Percentiles rank a stretch among this genome's conserved stretches.
These are phyloP conservation scores for Oryza glaberrima DNA, from an alignment of 176 grass and related monocot species.

Conservation along the genomic window DNA sequence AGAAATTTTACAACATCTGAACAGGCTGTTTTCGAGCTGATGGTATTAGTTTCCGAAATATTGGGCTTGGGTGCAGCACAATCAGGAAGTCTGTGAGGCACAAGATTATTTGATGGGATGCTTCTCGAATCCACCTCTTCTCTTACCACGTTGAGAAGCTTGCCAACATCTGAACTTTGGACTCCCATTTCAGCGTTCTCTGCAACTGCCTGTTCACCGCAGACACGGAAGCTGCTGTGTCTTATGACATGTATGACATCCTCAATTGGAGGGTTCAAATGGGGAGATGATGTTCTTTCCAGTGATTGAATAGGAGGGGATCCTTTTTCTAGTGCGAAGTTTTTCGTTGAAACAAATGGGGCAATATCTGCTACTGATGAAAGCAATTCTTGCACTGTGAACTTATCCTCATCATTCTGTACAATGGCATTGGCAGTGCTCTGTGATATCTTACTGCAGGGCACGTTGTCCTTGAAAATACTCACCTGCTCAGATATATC, in stretches of 20 bases:
- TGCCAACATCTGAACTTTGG: slow-evolving; percentile 43
- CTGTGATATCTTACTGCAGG: slow-evolving; percentile 35
- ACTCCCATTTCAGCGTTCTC: slow-evolving; percentile 35
- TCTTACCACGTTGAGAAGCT: slow-evolving; percentile 49
- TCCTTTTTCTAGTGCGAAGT: slow-evolving; percentile 32
- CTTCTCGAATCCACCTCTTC: slow-evolving; percentile 66
- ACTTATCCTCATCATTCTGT: slow-evolving; percentile 74
- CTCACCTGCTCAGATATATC: slow-evolving; percentile 55
- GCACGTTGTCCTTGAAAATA: slow-evolving; percentile 68
- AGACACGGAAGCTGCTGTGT: slow-evolving; percentile 69
- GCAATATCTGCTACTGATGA: slow-evolving; percentile 64
- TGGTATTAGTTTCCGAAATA: slow-evolving; percentile 41
- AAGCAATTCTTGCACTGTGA: slow-evolving; percentile 87
- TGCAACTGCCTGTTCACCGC: slow-evolving; percentile 47
- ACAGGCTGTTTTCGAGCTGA: slow-evolving; percentile 38
- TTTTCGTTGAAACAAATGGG: slow-evolving; percentile 51
- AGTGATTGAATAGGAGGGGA: slow-evolving; percentile 39
- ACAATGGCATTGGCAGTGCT: slow-evolving; percentile 32
- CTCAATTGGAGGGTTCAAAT: slow-evolving; percentile 63
- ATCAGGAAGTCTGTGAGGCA: slow-evolving; percentile 46
- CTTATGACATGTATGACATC: slow-evolving; percentile 89
- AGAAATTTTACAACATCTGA: slow-evolving; percentile 47
- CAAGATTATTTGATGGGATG: slow-evolving; percentile 42
- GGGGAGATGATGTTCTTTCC: slow-evolving; percentile 50
- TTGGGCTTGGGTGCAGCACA: slow-evolving; percentile 40